A percentile compares a stretch with the other conserved stretches of the same genome.
Conservation (phyloP, 306 rosid genomes). For the Senna tora region DNA sequence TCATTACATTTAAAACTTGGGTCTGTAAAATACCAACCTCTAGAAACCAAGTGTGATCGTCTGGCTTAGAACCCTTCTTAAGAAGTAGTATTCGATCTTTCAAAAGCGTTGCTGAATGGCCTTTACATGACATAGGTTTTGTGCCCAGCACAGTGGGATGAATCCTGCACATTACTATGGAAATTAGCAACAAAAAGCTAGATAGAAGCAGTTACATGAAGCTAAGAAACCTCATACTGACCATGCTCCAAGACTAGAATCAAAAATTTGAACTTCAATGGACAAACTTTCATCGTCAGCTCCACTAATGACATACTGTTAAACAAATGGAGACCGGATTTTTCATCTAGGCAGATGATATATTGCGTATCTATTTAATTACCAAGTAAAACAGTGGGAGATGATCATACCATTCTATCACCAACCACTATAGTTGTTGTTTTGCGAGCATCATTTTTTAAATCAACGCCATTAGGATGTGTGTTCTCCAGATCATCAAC, state of each 20-base stretch:
- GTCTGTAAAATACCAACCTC: conserved; percentile 69
- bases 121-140: conserved; percentile 66
- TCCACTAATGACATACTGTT: conserved; percentile 90
- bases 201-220: conserved; percentile 16
- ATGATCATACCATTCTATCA: conserved; percentile 67
- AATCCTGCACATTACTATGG: conserved; percentile 58
- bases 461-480: conserved; percentile 56
- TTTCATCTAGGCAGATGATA: conserved; percentile 44
- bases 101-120: conserved; percentile 69
- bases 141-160: conserved; percentile 74
- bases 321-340: conserved; percentile 51
- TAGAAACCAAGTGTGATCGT: conserved; percentile 83
- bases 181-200: conserved; percentile 47
- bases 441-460: conserved; percentile 55
- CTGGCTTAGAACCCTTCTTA: conserved; percentile 63
- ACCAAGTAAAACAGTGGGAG: conserved; percentile 32
- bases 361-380: conserved; percentile 44
- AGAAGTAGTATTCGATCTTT: conserved; percentile 63
- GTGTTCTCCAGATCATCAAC: conserved; percentile 65
- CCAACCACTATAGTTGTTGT: conserved; percentile 46
- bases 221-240: conserved; percentile 50
- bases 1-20: conserved; percentile 7
- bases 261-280: conserved; percentile 73
- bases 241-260: conserved; percentile 66
- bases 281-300: conserved; percentile 69